These are phyloP conservation scores for Tricholoma flavovirens DNA, from an alignment of 768 basidiomycete species.

Conservation along the genomic window DNA sequence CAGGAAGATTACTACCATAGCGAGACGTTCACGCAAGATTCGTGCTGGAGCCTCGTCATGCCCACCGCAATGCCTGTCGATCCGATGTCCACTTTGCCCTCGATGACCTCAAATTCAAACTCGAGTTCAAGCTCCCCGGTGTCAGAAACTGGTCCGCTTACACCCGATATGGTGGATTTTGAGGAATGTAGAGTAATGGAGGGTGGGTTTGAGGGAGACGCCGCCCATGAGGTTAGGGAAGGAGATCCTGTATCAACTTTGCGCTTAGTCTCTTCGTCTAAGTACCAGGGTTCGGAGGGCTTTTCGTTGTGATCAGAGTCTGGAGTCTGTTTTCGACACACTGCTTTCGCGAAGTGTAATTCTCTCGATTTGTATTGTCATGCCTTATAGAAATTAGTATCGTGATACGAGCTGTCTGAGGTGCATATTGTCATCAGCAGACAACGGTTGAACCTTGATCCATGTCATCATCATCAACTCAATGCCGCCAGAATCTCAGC, in stretches of 20 bases:
- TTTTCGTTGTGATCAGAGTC: neutral
- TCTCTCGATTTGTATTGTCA: neutral
- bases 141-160: constrained; percentile 5
- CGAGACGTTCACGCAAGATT: constrained; percentile 6
- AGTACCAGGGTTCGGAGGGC: neutral
- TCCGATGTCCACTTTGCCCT: neutral
- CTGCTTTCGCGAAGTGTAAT: neutral
- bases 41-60: constrained; percentile 12
- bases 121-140: constrained; percentile 6
- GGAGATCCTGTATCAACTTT: constrained; percentile 11
- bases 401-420: too few relatives aligned
- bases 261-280: constrained; percentile 11
- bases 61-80: constrained; percentile 2
- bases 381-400: neutral
- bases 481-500: neutral
- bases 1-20: neutral
- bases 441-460: too few relatives aligned
- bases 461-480: neutral
- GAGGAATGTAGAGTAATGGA: neutral
- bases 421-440: too few relatives aligned
- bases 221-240: constrained; percentile 1
- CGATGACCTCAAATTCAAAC: neutral
- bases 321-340: neutral
- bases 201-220: constrained; percentile 2
- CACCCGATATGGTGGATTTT: constrained; percentile 5